Evolutionary conservation across 2,329 filamentous ascomycete species (phyloP).

Genomic region (Trichoderma sp.): DNA sequence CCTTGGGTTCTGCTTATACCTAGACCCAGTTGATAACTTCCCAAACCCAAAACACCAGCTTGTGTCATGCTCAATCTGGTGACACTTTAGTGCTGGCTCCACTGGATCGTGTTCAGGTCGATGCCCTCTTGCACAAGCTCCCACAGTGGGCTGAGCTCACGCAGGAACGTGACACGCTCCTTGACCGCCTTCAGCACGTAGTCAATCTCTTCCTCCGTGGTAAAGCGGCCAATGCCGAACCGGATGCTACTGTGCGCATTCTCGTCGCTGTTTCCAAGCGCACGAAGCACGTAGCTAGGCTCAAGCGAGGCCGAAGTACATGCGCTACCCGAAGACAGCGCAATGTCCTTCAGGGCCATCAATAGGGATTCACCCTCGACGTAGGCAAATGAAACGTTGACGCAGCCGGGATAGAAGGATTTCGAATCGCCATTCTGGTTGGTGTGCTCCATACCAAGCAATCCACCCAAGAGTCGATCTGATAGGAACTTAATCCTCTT

Average conservation of each 20-base stretch:
- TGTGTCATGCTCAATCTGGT: background rate
- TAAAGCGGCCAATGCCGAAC: slow-evolving; percentile 97
- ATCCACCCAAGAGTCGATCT: slow-evolving; percentile 77
- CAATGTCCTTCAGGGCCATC: slow-evolving; percentile 98
- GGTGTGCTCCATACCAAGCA: slow-evolving; percentile 89
- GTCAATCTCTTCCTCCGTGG: slow-evolving; percentile 91
- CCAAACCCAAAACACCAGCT: background rate
- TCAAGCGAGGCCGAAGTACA: slow-evolving; percentile 97
- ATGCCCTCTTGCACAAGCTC: slow-evolving; percentile 97
- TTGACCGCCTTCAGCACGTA: slow-evolving; percentile 94
- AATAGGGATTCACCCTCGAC: slow-evolving; percentile 96
- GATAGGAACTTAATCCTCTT: slow-evolving; percentile 83
- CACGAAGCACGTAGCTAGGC: slow-evolving; percentile 92
- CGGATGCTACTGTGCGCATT: slow-evolving; percentile 97
- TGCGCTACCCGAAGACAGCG: slow-evolving; percentile 91
- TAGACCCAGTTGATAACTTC: background rate
- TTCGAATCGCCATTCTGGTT: slow-evolving; percentile 82
- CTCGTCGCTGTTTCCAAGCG: slow-evolving; percentile 94
- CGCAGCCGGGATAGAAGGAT: slow-evolving; percentile 90
- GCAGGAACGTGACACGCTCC: slow-evolving; percentile 87
- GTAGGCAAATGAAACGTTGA: slow-evolving; percentile 98
- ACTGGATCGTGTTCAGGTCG: slow-evolving; percentile 94
- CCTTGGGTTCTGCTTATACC: slow-evolving; percentile 1
- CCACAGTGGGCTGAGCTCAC: slow-evolving; percentile 95
- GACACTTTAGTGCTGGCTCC: slow-evolving; percentile 81